Conservation (phyloP, 2,329 filamentous ascomycete species). For the Fusarium irregulare region DNA sequence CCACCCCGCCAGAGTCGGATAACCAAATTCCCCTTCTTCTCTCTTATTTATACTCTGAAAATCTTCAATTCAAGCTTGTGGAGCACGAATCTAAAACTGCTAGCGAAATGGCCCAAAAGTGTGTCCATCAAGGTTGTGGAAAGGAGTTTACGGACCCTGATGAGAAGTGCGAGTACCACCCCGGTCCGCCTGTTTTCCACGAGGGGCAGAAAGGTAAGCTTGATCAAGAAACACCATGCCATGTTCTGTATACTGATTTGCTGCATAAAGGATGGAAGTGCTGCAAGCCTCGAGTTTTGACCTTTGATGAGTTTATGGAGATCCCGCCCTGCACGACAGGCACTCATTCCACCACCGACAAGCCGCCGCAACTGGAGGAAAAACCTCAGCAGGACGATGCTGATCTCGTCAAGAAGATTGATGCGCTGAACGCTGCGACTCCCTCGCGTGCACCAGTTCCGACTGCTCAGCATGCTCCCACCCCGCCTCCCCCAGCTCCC, state of each 20-base stretch:
- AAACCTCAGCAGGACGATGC: slow-evolving; percentile 59
- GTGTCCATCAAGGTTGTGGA: slow-evolving; percentile 95
- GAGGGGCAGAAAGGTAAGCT: slow-evolving; percentile 94
- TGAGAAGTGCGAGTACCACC: slow-evolving; percentile 91
- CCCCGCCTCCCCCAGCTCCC: slow-evolving; percentile 70
- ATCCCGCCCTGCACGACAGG: slow-evolving; percentile 94
- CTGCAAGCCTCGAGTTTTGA: slow-evolving; percentile 95
- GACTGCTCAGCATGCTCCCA: slow-evolving; percentile 59
- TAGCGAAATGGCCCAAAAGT: slow-evolving; percentile 78
- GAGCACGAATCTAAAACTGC: neutral
- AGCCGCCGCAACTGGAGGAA: slow-evolving; percentile 71
- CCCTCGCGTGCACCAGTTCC: slow-evolving; percentile 56
- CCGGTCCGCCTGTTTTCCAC: slow-evolving; percentile 93
- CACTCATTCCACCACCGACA: slow-evolving; percentile 89
- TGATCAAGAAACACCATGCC: neutral
- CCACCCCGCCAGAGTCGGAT: slow-evolving; percentile 48
- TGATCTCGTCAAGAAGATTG: slow-evolving; percentile 58
- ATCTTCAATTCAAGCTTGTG: slow-evolving; percentile 3
- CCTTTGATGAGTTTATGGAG: slow-evolving; percentile 96
- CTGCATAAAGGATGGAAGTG: slow-evolving; percentile 89
- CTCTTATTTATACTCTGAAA: slow-evolving; percentile 10
- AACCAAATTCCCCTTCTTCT: slow-evolving; percentile 17
- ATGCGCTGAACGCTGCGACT: slow-evolving; percentile 64
- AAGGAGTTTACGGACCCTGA: slow-evolving; percentile 85
- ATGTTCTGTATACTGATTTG: slow-evolving; percentile 1